Conservation (phyloP, 208 protist species). For the Crithidia mellificae region DNA sequence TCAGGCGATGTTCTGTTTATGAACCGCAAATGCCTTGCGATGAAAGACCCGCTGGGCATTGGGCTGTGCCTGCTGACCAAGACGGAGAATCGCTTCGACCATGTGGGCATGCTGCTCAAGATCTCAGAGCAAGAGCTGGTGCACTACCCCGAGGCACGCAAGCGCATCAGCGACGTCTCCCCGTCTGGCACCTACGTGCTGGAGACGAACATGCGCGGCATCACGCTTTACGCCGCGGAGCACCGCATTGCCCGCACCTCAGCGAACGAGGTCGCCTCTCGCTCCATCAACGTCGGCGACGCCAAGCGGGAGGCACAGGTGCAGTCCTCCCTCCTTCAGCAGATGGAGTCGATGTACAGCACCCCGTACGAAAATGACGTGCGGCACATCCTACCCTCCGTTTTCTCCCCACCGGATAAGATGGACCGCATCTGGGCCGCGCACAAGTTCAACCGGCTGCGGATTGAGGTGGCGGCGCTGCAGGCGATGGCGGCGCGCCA, state of each 20-base stretch:
- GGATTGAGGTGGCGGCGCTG: slow-evolving; percentile 47
- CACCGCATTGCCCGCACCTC: slow-evolving; percentile 61
- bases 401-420: slow-evolving; percentile 84
- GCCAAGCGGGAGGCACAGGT: slow-evolving; percentile 5
- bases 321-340: slow-evolving; percentile 28
- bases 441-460: slow-evolving; percentile 63
- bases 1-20: slow-evolving; percentile 84
- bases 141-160: slow-evolving; percentile 32
- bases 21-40: slow-evolving; percentile 74
- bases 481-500: slow-evolving; percentile 22
- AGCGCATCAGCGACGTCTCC: slow-evolving; percentile 44
- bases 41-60: slow-evolving; percentile 69
- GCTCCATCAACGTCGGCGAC: slow-evolving; percentile 39
- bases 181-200: slow-evolving; percentile 79
- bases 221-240: slow-evolving; percentile 72
- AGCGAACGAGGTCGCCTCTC: slow-evolving; percentile 50
- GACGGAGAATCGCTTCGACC: slow-evolving; percentile 78
- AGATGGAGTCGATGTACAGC: slow-evolving; percentile 47
- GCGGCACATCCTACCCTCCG: slow-evolving; percentile 43
- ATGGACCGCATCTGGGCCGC: slow-evolving; percentile 80
- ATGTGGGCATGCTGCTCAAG: slow-evolving; percentile 82
- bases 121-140: slow-evolving; percentile 42
- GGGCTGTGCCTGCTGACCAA: slow-evolving; percentile 75
- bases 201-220: slow-evolving; percentile 77
- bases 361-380: slow-evolving; percentile 61